These are phyloP conservation scores for Solanum hybrid DNA, from an alignment of 305 asterid species.

Conservation along the genomic window DNA sequence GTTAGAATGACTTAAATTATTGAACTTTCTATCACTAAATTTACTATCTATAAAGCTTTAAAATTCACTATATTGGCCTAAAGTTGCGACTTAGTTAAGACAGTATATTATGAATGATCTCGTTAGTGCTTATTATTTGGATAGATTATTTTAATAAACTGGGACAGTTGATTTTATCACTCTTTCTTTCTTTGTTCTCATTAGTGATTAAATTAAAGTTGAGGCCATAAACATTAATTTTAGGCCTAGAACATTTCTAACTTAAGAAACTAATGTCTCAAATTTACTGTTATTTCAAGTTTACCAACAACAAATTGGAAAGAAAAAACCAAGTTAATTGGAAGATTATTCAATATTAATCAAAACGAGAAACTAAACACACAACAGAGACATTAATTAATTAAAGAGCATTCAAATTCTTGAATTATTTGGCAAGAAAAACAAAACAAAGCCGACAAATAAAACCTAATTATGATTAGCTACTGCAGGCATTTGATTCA, in stretches of 20 bases:
- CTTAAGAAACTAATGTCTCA: neutral
- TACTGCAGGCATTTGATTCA: too few species aligned
- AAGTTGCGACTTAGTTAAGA: too few species aligned
- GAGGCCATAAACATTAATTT: neutral
- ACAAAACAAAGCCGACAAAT: too few species aligned
- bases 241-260: neutral
- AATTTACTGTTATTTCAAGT: neutral
- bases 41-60: too few species aligned
- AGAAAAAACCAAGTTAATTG: neutral
- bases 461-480: too few species aligned
- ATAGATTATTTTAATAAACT: neutral
- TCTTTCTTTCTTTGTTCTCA: neutral
- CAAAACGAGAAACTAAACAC: neutral
- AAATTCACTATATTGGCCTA: too few species aligned
- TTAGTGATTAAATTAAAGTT: neutral
- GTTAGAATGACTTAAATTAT: too few species aligned
- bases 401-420: neutral
- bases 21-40: too few species aligned
- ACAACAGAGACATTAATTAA: neutral
- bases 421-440: neutral
- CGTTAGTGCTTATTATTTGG: neutral
- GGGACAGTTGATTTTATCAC: neutral
- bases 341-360: neutral
- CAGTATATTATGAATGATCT: too few species aligned
- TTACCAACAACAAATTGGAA: neutral